Evolutionary conservation across 306 rosid species (phyloP).

Genomic region (Lagenaria siceraria): DNA sequence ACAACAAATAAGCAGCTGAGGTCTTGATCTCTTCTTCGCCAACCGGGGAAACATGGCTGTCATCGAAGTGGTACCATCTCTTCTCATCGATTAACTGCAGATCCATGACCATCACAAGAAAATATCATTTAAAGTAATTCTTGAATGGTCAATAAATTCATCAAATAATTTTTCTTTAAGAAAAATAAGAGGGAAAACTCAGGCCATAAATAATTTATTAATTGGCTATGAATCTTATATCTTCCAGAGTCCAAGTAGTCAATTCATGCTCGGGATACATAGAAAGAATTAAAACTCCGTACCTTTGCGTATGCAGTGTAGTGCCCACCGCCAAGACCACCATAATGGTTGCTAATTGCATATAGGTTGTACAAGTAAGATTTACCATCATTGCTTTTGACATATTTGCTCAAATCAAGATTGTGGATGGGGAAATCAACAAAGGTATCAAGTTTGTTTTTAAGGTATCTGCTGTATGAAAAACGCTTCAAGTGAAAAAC

Average conservation of each 20-base stretch:
- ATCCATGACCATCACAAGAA: neutral
- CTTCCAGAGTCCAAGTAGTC: neutral
- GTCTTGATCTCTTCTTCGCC: slow-evolving; percentile 69
- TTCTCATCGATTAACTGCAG: slow-evolving; percentile 84
- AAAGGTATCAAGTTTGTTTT: slow-evolving; percentile 89
- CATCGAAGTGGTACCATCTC: slow-evolving; percentile 95
- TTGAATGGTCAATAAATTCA: too few species aligned
- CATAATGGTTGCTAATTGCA: slow-evolving; percentile 96
- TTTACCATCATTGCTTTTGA: slow-evolving; percentile 62
- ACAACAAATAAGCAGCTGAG: slow-evolving; percentile 80
- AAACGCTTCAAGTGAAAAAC: slow-evolving; percentile 95
- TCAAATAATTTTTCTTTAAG: too few species aligned
- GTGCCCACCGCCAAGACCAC: slow-evolving; percentile 97
- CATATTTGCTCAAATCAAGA: slow-evolving; percentile 88
- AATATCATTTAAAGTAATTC: neutral
- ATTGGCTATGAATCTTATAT: neutral
- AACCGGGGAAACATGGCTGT: slow-evolving; percentile 62
- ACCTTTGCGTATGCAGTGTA: slow-evolving; percentile 96
- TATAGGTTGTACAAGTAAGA: slow-evolving; percentile 61
- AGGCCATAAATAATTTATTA: neutral
- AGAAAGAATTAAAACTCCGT: neutral
- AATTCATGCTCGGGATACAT: neutral
- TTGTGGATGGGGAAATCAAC: slow-evolving; percentile 86
- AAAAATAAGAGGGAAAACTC: neutral
- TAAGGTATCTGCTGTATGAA: slow-evolving; percentile 88